Evolutionary conservation across 192 early-diverging fungal species (phyloP).

Genomic region (Coemansia sp.): DNA sequence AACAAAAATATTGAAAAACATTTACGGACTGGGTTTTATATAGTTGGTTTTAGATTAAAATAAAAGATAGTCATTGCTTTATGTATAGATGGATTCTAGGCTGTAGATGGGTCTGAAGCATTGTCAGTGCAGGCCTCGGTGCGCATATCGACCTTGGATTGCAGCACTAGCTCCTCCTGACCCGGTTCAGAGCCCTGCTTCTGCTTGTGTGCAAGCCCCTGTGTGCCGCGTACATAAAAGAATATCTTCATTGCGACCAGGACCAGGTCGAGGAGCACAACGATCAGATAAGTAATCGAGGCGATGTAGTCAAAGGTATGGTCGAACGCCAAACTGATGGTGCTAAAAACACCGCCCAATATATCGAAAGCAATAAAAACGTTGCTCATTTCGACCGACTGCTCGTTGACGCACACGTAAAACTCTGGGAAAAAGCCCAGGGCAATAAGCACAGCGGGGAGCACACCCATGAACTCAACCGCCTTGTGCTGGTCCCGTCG

Average conservation of each 20-base stretch:
- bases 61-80: too few species aligned
- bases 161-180: background rate
- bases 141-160: background rate
- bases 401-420: slow-evolving; percentile 48
- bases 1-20: too few species aligned
- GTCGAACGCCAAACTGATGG: slow-evolving; percentile 50
- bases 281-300: slow-evolving; percentile 50
- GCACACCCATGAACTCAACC: slow-evolving; percentile 41
- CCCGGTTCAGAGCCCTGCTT: background rate
- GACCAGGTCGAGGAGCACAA: slow-evolving; percentile 45
- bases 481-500: slow-evolving; percentile 15
- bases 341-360: slow-evolving; percentile 45
- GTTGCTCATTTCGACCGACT: slow-evolving; percentile 52
- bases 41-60: too few species aligned
- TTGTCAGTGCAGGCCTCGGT: background rate
- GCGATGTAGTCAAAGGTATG: slow-evolving; percentile 52
- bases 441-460: slow-evolving; percentile 49
- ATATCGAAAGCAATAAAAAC: slow-evolving; percentile 47
- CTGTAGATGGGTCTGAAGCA: too few species aligned
- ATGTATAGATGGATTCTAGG: too few species aligned
- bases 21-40: too few species aligned
- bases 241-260: slow-evolving; percentile 46
- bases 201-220: slow-evolving; percentile 13
- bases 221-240: slow-evolving; percentile 32
- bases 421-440: slow-evolving; percentile 52